A percentile compares a stretch with the other conserved stretches of the same genome.
These are phyloP conservation scores for Russula abietina DNA, from an alignment of 768 basidiomycete genomes.

Conservation along the genomic window DNA sequence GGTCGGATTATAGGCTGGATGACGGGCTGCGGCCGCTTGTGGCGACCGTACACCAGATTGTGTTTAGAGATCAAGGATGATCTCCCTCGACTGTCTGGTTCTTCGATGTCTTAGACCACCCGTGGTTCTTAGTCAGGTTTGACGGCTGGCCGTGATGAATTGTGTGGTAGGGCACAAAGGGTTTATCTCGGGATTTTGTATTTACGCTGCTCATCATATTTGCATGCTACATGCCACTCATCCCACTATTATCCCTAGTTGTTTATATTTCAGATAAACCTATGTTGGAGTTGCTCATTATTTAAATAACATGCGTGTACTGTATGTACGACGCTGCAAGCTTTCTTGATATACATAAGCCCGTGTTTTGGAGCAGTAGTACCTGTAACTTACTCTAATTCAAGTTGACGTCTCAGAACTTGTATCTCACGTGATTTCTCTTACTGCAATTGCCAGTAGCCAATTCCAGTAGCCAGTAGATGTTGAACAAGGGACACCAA, in stretches of 20 bases:
- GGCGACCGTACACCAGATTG: constrained; percentile 17
- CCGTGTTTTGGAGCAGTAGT: too few relatives aligned
- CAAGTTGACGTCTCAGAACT: too few relatives aligned
- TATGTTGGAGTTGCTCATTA: neutral
- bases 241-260: neutral
- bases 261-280: neutral
- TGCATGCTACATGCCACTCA: neutral
- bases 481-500: too few relatives aligned
- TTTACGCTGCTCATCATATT: neutral
- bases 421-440: neutral
- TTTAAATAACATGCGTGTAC: neutral
- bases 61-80: constrained; percentile 1
- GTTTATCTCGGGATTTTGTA: neutral
- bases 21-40: constrained; percentile 6
- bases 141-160: too few relatives aligned
- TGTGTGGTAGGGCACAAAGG: neutral
- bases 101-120: neutral
- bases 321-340: neutral
- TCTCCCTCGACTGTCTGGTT: neutral
- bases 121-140: neutral
- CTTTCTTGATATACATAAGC: neutral
- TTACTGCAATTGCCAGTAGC: too few relatives aligned
- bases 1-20: neutral
- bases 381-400: too few relatives aligned
- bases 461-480: too few relatives aligned